Percentiles rank a stretch among this genome's conserved stretches.
phyloP scores from a whole-genome alignment of 495 filamentous ascomycete species.

The Penicillium paradoxum region DNA sequence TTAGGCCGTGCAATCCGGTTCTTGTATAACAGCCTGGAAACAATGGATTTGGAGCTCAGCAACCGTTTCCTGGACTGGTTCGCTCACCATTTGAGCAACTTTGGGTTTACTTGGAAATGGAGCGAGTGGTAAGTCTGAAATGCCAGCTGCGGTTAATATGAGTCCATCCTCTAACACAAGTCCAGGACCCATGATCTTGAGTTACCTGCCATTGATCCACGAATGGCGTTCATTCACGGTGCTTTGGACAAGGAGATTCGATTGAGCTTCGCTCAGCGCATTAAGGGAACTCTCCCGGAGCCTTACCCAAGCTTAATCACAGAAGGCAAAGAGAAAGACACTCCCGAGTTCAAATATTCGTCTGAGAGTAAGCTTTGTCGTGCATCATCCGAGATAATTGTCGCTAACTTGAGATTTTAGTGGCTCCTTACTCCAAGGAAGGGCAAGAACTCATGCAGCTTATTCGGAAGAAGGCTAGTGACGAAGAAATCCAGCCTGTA shows the following conservation, averaged over 20 bases:
- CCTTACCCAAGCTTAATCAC: conserved; percentile 78
- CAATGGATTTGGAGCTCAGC: conserved; percentile 79
- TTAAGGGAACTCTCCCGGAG: conserved; percentile 86
- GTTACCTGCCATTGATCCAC: conserved; percentile 70
- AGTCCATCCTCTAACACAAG: conserved; percentile 5
- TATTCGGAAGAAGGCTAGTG: conserved; percentile 75
- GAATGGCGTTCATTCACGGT: conserved; percentile 86
- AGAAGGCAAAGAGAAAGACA: conserved; percentile 85
- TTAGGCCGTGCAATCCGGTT: conserved; percentile 90
- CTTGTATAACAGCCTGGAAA: conserved; percentile 72
- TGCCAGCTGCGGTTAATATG: neutral
- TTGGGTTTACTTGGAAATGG: conserved; percentile 99
- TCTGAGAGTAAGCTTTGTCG: conserved; percentile 56
- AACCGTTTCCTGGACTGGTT: conserved; percentile 97
- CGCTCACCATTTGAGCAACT: conserved; percentile 95
- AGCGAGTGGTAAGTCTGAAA: conserved; percentile 69
- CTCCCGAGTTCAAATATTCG: conserved; percentile 88
- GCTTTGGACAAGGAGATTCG: conserved; percentile 96
- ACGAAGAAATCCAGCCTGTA: conserved; percentile 72
- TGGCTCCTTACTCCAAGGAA: conserved; percentile 73
- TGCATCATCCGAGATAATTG: neutral
- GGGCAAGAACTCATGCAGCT: conserved; percentile 73
- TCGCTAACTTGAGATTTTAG: conserved; percentile 35
- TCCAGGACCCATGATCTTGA: conserved; percentile 73
- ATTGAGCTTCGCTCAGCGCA: conserved; percentile 90